Evolutionary conservation across 495 filamentous ascomycete genomes (phyloP).

Genomic region (Podospora didyma): DNA sequence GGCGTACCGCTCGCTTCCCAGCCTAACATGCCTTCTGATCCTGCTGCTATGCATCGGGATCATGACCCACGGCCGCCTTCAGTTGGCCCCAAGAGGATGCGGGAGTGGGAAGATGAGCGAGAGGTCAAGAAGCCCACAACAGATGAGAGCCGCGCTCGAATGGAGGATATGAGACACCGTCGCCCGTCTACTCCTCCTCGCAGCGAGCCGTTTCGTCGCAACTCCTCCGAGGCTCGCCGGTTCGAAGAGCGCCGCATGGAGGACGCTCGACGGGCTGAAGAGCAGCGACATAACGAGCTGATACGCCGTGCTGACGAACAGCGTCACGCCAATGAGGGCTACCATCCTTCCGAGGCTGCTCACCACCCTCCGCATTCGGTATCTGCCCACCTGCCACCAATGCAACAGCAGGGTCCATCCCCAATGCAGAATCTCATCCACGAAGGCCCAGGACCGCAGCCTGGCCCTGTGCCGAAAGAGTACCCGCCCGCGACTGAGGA

Average conservation of each 20-base stretch:
- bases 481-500: constrained; percentile 50
- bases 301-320: constrained; percentile 53
- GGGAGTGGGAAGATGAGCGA: constrained; percentile 88
- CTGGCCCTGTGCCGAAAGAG: constrained; percentile 57
- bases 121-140: constrained; percentile 79
- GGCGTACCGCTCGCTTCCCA: constrained; percentile 72
- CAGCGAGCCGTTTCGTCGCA: constrained; percentile 60
- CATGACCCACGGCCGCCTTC: constrained; percentile 71
- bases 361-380: constrained; percentile 73
- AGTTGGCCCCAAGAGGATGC: constrained; percentile 75
- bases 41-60: constrained; percentile 59
- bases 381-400: constrained; percentile 63
- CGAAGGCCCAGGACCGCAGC: constrained; percentile 41
- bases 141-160: constrained; percentile 78
- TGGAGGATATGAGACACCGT: constrained; percentile 78
- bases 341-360: constrained; percentile 86
- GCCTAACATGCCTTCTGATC: constrained; percentile 68
- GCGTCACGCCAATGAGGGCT: constrained; percentile 66
- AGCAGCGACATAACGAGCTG: constrained; percentile 49
- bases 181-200: constrained; percentile 69
- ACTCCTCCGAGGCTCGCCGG: constrained; percentile 71
- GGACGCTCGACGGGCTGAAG: constrained; percentile 38
- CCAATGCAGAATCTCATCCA: constrained; percentile 57
- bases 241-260: constrained; percentile 50
- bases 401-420: constrained; percentile 59